Evolutionary conservation across 2,329 filamentous ascomycete species (phyloP).

Genomic region (Cladophialophora chaetospira): DNA sequence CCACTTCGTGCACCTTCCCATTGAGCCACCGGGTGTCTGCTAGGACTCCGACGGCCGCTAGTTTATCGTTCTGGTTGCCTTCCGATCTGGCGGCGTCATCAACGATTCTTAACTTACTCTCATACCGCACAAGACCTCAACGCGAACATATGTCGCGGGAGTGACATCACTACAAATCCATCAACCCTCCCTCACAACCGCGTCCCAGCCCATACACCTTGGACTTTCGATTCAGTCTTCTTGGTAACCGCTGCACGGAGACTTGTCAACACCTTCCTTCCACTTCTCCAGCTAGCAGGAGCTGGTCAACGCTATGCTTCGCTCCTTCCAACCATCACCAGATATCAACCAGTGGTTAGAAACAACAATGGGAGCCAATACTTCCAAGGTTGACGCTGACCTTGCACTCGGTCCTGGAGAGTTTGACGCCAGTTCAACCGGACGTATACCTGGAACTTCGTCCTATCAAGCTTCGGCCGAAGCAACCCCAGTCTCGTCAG

Average conservation of each 20-base stretch:
- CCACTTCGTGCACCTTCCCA: too few relatives aligned
- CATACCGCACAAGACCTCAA: too few relatives aligned
- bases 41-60: too few relatives aligned
- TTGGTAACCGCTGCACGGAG: background rate
- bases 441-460: background rate
- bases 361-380: slow-evolving; percentile 21
- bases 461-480: background rate
- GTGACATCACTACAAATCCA: too few relatives aligned
- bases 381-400: slow-evolving; percentile 11
- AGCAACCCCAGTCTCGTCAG: background rate
- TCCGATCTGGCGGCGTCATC: too few relatives aligned
- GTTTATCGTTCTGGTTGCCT: too few relatives aligned
- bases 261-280: background rate
- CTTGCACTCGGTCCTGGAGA: background rate
- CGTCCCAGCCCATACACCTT: too few relatives aligned
- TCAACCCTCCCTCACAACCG: too few relatives aligned
- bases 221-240: too few relatives aligned
- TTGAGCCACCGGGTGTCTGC: too few relatives aligned
- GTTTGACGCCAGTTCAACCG: background rate
- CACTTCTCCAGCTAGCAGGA: background rate
- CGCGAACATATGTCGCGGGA: too few relatives aligned
- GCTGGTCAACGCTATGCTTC: background rate
- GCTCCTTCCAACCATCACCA: background rate
- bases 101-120: too few relatives aligned
- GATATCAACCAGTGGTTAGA: background rate